Evolutionary conservation across 2,329 filamentous ascomycete species (phyloP), one percentile per base, ranked within the genome.

Genomic region (Clarireedia paspali): DNA sequence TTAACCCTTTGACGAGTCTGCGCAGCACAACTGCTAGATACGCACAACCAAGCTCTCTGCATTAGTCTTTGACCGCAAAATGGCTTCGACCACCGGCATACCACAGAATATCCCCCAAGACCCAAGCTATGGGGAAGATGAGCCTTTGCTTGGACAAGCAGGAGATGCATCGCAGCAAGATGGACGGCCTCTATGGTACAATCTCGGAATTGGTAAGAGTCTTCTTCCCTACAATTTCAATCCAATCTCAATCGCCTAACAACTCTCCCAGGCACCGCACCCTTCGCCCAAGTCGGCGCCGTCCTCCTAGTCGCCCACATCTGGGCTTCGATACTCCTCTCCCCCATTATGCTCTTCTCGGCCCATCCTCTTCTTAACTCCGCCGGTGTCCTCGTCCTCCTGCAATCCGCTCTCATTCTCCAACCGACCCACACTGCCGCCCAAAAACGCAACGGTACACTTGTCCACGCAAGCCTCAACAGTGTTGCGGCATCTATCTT

Each of bases 381-480:
- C 10, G 62, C 87, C 56, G 91, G 84, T 49, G 71, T 95, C 57
- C 77, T 96, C 60, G 77, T 89, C 57, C 77, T 94, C 65, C 80
- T 88, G 17, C 87, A 96, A 76, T 87, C 86, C 55, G 83, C 91
- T 62, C 83, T 97, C 52, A 75, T 94, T 63, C 80, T 97, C 38
- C 94, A 99, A 71, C 94, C 92, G 1, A 96, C 92, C 0, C 81
- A 88, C 64, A 88, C 88, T 0, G 75, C 84, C 2, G 71, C 77
- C 15, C 88, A 96, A 73, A 96, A 96, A 73, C 70, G 72, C 39
- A 66, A 73, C 39, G 82, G 81, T 38, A 77, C 80, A 60, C 73
- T 74, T 57, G 64, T 81, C 47, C 92, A 99, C 72, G 85, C 84
- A 24, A 72, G 74, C 12, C 75, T 96, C 62, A 90, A 91, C 70